Base-by-base conservation (phyloP, 805 yeast genomes). In the Metschnikowia anglica region DNA sequence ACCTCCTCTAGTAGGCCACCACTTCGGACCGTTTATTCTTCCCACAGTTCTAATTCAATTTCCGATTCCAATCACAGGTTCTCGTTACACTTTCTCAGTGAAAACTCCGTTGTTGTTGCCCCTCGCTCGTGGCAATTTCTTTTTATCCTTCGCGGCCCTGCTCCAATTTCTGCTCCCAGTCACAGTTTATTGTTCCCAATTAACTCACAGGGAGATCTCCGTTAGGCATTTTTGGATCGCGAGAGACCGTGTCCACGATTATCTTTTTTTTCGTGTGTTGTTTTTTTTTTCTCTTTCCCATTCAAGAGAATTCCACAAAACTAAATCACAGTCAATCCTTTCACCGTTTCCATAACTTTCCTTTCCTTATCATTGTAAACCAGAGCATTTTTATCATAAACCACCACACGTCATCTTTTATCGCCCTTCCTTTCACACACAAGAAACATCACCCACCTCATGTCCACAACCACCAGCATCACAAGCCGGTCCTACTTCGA, bases 381-480 rank as follows among this genome's bases (percentile, higher is more conserved):
- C 13, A 21, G 18, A n/a, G 28, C 25, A 21, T 23, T 20, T 18
- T 32, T 20, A 13, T 32, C 15, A 17, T 32, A 9, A 19, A 12
- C 23, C 7, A 19, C 20, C 21, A n/a, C 9, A 27, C 24, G 18
- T 26, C 20, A 19, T 19, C 31, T 15, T 4, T 13, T 27, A n/a
- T 12, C 20, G 10, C 20, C 18, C 40, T 23, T 30, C 35, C 25
- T 5, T 23, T 8, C 26, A 25, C 29, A 35, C 19, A 17, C n/a
- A 30, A 17, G 5, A 16, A 15, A 30, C 26, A 16, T 8, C 33
- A 11, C 5, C 24, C 19, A 9, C 11, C 25, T n/a, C 19, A 42
- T 42, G 45, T 42, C 45, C 29, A 37, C 41, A 17, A 33, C 41
- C 28, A 37, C 45, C 13, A 42, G 45, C 26, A 28, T 42, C 23